Base-by-base conservation (phyloP, 148 eudicot species). In the Bassia scoparia region DNA sequence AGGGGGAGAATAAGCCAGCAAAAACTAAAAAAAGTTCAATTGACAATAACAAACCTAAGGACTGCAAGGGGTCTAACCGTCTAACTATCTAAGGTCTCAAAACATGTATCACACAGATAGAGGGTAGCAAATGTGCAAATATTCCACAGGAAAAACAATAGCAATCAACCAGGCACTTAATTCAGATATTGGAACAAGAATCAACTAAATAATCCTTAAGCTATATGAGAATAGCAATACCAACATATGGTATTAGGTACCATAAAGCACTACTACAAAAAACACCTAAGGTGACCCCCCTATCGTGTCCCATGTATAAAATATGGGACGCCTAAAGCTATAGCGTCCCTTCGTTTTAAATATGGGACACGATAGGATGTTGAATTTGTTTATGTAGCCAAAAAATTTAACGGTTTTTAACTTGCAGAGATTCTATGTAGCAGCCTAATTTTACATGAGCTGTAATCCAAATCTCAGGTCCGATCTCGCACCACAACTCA, bases 201-300 rank as follows among this genome's bases (percentile, higher is more conserved):
- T 26, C 65, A 63, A 69, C 69, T 49, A 74, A 74, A 38, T 58
- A 35, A 64, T 34, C 70, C 49, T 30, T 24, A 75, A 59, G 73
- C 55, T 71, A 67, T 63, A 80, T 16, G 78, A 73, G 66, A 78
- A 83, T 68, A 73, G 76, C 81, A 82, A 78, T 77, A 69, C 80
- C 79, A 81, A 78, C 70, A 69, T 64, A 74, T 67, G 79, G 84
- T 72, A 75, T 76, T 86, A 85, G 84, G 89, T 86, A 87, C 99
- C 97, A 95, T 86, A 89, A 85, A 84, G 82, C n/a, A n/a, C n/a
- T n/a, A n/a, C n/a, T n/a, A n/a, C n/a, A n/a, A n/a, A n/a, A n/a
- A n/a, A n/a, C n/a, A n/a, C n/a, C n/a, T n/a, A n/a, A n/a, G n/a
- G n/a, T n/a, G n/a, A n/a, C n/a, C n/a, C n/a, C n/a, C n/a, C n/a